Conservation (phyloP, 2,329 filamentous ascomycete species). For the Corynespora cassiicola region DNA sequence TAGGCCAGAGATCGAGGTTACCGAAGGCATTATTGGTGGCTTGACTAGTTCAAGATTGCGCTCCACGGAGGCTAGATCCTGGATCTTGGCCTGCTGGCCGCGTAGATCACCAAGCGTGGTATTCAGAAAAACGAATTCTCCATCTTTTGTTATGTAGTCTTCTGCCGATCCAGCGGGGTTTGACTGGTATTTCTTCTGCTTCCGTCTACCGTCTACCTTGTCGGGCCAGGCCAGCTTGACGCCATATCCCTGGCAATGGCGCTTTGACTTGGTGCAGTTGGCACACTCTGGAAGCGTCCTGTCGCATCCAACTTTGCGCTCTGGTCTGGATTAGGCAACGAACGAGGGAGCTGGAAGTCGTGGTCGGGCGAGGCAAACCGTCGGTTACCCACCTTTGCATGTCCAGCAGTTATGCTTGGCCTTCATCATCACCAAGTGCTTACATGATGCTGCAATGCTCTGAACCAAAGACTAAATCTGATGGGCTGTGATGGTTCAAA, state of each 20-base stretch:
- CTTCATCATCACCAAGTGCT: conserved; percentile 1
- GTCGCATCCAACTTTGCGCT: conserved; percentile 58
- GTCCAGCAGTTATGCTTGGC: conserved; percentile 12
- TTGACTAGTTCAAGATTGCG: too few species aligned
- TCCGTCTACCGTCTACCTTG: too few species aligned
- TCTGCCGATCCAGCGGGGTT: conserved; percentile 34
- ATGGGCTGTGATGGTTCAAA: too few species aligned
- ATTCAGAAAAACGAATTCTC: conserved; percentile 23
- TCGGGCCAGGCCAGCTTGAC: conserved; percentile 58
- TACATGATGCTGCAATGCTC: background rate
- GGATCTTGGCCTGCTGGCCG: too few species aligned
- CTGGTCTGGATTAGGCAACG: too few species aligned
- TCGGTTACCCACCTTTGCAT: conserved; percentile 13
- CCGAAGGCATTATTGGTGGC: too few species aligned
- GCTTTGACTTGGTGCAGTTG: conserved; percentile 52
- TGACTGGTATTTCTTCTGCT: conserved; percentile 44
- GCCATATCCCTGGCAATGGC: conserved; percentile 54
- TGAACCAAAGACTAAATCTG: too few species aligned
- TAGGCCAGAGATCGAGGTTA: too few species aligned
- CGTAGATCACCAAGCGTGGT: conserved; percentile 19
- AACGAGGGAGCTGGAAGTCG: too few species aligned
- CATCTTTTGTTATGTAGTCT: conserved; percentile 15
- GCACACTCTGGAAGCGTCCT: conserved; percentile 51
- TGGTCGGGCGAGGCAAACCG: too few species aligned
- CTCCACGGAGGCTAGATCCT: too few species aligned